phyloP scores from a whole-genome alignment of 768 basidiomycete genomes.

The Pholiota microspora region DNA sequence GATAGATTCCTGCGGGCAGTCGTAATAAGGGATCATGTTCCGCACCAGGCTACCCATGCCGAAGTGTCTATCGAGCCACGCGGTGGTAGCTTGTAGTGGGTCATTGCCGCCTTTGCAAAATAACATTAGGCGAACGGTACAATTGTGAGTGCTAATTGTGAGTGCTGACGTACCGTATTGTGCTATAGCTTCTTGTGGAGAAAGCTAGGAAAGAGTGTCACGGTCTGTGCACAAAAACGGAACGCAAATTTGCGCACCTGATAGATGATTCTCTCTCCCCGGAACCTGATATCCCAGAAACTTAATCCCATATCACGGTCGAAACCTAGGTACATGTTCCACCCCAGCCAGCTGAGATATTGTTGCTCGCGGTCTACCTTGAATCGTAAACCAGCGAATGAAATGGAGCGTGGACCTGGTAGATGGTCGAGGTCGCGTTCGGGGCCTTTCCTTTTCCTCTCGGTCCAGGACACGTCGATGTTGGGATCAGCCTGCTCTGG shows the following conservation, averaged over 20 bases:
- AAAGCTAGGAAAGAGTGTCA: conserved; percentile 32
- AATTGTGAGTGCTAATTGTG: neutral
- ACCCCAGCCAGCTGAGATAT: conserved; percentile 70
- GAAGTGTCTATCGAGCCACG: conserved; percentile 63
- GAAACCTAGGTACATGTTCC: conserved; percentile 60
- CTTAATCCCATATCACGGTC: conserved; percentile 66
- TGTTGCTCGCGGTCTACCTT: conserved; percentile 48
- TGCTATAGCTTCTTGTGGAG: conserved; percentile 62
- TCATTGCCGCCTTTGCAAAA: conserved; percentile 64
- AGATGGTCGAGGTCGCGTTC: conserved; percentile 59
- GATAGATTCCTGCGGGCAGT: conserved; percentile 61
- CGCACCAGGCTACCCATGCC: conserved; percentile 59
- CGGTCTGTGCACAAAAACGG: neutral
- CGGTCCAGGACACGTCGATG: conserved; percentile 42
- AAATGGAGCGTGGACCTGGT: conserved; percentile 62
- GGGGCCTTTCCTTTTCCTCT: conserved; percentile 36
- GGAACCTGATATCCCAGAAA: conserved; percentile 59
- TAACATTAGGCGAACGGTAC: conserved; percentile 17
- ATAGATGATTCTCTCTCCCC: conserved; percentile 59
- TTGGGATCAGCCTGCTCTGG: conserved; percentile 25
- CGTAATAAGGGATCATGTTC: conserved; percentile 65
- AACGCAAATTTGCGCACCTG: conserved; percentile 35
- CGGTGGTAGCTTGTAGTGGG: conserved; percentile 58
- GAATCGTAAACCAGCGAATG: conserved; percentile 58
- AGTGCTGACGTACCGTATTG: conserved; percentile 42